Percentiles rank a stretch among this genome's conserved stretches.
Evolutionary conservation across 2,329 filamentous ascomycete genomes (phyloP).

Genomic region (Trichoderma citrinoviride): DNA sequence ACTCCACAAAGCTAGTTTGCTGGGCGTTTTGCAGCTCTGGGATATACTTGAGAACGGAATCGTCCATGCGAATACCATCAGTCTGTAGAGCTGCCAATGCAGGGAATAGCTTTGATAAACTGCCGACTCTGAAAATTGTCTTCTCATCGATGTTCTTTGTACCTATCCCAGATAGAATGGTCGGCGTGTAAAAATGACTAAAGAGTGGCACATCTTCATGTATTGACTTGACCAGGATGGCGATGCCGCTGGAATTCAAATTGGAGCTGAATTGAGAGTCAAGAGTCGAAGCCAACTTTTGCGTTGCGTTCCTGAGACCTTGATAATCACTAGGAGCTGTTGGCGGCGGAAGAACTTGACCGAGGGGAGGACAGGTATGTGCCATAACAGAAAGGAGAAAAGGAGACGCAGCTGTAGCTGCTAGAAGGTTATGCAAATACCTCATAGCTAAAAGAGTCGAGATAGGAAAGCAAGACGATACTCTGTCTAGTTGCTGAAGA

Average conservation of each 20-base stretch:
- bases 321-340: not conserved
- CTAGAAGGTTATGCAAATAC: not conserved
- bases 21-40: not conserved
- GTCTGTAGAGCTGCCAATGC: conserved; percentile 34
- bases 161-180: conserved; percentile 25
- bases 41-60: not conserved
- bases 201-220: not conserved
- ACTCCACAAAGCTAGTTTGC: conserved; percentile 27
- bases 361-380: not conserved
- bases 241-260: not conserved
- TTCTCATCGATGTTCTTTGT: conserved; percentile 31
- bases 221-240: not conserved
- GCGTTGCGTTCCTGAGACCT: not conserved
- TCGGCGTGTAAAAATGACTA: not conserved
- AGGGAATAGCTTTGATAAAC: conserved; percentile 37
- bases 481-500: not conserved
- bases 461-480: too few relatives aligned
- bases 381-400: not conserved
- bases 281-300: not conserved
- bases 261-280: not conserved
- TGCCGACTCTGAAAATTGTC: conserved; percentile 38
- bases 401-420: not conserved
- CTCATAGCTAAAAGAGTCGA: not conserved
- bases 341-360: not conserved
- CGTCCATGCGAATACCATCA: conserved; percentile 21